Conservation (phyloP, 2,329 filamentous ascomycete species). For the Apiospora kogelbergensis region DNA sequence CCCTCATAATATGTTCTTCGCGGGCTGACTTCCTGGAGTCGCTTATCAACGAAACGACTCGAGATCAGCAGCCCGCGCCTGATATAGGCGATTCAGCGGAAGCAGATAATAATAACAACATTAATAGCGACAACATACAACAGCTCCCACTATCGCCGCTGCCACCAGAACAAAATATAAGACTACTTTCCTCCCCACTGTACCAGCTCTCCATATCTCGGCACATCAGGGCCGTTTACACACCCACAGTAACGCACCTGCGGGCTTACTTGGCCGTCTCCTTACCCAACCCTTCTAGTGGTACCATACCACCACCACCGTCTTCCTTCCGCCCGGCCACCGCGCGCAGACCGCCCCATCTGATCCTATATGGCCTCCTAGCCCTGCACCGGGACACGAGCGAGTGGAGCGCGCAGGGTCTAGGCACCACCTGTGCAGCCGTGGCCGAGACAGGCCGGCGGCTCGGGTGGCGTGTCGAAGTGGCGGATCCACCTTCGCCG, state of each 20-base stretch:
- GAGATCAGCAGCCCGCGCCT: not conserved
- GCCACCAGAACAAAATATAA: slow-evolving; percentile 17
- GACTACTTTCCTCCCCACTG: slow-evolving; percentile 64
- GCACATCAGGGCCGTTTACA: slow-evolving; percentile 70
- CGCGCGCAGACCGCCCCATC: slow-evolving; percentile 33
- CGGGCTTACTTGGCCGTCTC: slow-evolving; percentile 71
- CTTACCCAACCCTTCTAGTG: slow-evolving; percentile 28
- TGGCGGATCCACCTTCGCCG: slow-evolving; percentile 44
- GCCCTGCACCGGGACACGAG: slow-evolving; percentile 65
- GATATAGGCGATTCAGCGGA: not conserved
- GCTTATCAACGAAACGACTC: slow-evolving; percentile 52
- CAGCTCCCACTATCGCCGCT: not conserved
- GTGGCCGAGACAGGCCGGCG: slow-evolving; percentile 61
- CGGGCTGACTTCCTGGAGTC: slow-evolving; percentile 63
- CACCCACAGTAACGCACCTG: slow-evolving; percentile 73
- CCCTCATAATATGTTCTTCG: slow-evolving; percentile 69
- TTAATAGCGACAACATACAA: slow-evolving; percentile 5
- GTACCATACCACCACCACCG: slow-evolving; percentile 35
- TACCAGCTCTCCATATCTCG: slow-evolving; percentile 67
- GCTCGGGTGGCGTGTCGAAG: slow-evolving; percentile 41
- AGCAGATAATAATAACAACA: not conserved
- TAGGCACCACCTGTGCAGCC: slow-evolving; percentile 61
- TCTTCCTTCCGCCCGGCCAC: slow-evolving; percentile 10
- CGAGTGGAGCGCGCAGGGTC: slow-evolving; percentile 74
- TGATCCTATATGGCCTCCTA: slow-evolving; percentile 67